Evolutionary conservation across 306 rosid genomes (phyloP), one percentile per base, ranked within the genome.

Genomic region (Sophora flavescens): DNA sequence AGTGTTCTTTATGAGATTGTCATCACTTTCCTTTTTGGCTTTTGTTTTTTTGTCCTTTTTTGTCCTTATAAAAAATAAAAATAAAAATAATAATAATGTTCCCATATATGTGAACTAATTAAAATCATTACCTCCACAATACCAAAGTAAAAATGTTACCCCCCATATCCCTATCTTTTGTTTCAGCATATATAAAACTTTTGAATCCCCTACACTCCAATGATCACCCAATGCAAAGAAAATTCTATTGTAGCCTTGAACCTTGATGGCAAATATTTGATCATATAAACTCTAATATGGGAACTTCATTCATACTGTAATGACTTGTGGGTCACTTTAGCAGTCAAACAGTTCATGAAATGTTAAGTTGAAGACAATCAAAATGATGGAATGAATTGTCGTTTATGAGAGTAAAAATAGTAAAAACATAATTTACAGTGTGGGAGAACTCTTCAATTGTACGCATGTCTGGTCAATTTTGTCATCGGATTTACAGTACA

Each of bases 381-480:
- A 75, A 75, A 81, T 75, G 72, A 61, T 75, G 81, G 2, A 51
- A 8, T 14, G 36, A 17, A 30, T 59, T 68, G 76, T 81, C 72
- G 80, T 80, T 75, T 75, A 69, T 75, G 84, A 5, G 45, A 75
- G 77, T 48, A 51, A 81, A 80, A 74, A 26, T 74, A 71, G 76
- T 35, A 14, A 32, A 59, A 71, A 70, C 30, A 56, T 14, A 17
- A 65, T 59, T 59, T 75, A 57, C 22, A 9, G 60, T 35, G 60
- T 38, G 39, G 45, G 65, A 64, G 63, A 64, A 65, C n/a, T 10
- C 83, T 82, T 82, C 72, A 72, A 78, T 48, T 78, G 77, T 59
- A 82, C 79, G 82, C 80, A 59, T 78, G 86, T 82, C 80, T 10
- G 72, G 76, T 72, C 76, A 78, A 52, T 68, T 62, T 65, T 68